Base-by-base conservation (phyloP, 2,329 filamentous ascomycete species). In the Diaporthe batatas region DNA sequence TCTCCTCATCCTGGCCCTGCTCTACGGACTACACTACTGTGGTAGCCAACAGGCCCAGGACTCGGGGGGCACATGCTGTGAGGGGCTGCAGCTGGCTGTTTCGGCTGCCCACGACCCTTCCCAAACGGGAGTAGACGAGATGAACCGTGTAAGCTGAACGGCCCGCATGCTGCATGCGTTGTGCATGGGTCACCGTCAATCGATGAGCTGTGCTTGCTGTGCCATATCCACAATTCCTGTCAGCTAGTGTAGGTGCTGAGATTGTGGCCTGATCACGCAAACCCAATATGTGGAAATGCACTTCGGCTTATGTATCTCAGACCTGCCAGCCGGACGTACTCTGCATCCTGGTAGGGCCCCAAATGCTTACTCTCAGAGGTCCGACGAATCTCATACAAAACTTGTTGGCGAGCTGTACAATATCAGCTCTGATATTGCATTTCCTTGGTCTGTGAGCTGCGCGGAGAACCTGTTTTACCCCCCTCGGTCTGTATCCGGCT, bases 101-200 rank as follows among this genome's bases (percentile, higher is more conserved):
- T 67, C 62, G 62, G 44, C 47, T 53, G 47, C 62, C 62, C 62
- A 67, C 44, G 32, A 36, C 29, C 47, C 62, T 67, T 67, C 62
- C 62, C 21, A 53, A 67, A 53, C 29, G 47, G 62, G 62, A 53
- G 62, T 67, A 67, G 62, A 67, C 62, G 32, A 53, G 62, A 67
- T 67, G 62, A 67, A 67, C 62, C 47, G 62, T 67, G 62, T 67
- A 67, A 67, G 62, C 62, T 67, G 62, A 67, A 39, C 62, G 62
- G 62, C 62, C 44, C 47, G 62, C 62, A n/a, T 25, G 47, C 62
- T 67, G 62, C 62, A 67, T 67, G 62, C 47, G 62, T 44, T 67
- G 62, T 51, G 47, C 47, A 67, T 49, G 47, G 47, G 62, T 67
- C 32, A 53, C 62, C 47, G 25, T 39, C 62, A 67, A 53, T 39